These are phyloP conservation scores for Penicillium flavigenum DNA, from an alignment of 495 filamentous ascomycete species.

Conservation along the genomic window DNA sequence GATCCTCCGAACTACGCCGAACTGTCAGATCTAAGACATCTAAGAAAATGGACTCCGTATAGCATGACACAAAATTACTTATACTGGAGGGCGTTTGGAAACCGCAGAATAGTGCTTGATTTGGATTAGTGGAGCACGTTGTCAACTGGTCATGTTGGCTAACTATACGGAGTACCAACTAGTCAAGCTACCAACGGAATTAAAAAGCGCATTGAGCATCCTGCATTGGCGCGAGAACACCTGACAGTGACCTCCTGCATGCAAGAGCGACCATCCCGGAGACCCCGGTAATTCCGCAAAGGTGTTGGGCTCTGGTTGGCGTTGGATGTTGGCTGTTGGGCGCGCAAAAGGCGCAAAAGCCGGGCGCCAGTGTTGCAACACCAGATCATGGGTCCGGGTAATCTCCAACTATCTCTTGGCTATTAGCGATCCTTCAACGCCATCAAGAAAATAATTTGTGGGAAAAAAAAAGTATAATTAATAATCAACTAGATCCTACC, in stretches of 20 bases:
- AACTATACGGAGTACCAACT: not conserved
- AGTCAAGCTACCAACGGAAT: not conserved
- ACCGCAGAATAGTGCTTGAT: not conserved
- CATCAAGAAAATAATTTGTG: too few species aligned
- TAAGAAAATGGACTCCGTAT: not conserved
- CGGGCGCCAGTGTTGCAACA: slow-evolving; percentile 5
- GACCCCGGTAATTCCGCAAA: slow-evolving; percentile 6
- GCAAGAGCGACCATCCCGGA: not conserved
- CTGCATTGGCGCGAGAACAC: slow-evolving; percentile 9
- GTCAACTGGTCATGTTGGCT: not conserved
- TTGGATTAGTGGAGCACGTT: not conserved
- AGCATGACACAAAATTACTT: not conserved
- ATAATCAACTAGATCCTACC: not conserved
- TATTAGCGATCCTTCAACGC: not conserved
- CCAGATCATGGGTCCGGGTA: slow-evolving; percentile 5
- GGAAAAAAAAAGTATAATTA: not conserved
- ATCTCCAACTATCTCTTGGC: not conserved
- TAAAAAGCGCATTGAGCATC: not conserved
- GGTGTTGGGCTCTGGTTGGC: not conserved
- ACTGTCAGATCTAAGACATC: slow-evolving; percentile 7
- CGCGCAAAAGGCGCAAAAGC: slow-evolving; percentile 2
- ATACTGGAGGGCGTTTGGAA: not conserved
- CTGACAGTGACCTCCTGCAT: slow-evolving; percentile 6
- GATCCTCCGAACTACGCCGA: slow-evolving; percentile 22
- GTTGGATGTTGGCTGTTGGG: slow-evolving; percentile 1